Evolutionary conservation across 495 filamentous ascomycete species (phyloP).

Genomic region (Gamarada debralockiae): DNA sequence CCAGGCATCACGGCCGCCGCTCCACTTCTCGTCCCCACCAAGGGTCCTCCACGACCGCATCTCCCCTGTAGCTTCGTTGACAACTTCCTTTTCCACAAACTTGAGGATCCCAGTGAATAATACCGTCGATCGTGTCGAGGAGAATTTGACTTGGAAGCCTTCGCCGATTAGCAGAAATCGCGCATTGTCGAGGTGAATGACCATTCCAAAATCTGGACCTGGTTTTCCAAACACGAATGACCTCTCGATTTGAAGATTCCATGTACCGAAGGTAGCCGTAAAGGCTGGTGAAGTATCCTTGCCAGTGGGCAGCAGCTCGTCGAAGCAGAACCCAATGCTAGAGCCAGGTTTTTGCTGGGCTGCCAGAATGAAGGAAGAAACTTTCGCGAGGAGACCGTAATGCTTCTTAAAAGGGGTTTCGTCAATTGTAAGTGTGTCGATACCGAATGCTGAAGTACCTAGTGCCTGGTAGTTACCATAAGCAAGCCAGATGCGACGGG

Average conservation of each 20-base stretch:
- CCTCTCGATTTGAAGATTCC: constrained; percentile 35
- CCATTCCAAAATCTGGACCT: constrained; percentile 36
- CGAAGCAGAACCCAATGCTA: constrained; percentile 42
- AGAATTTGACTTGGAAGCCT: constrained; percentile 38
- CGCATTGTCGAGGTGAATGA: constrained; percentile 32
- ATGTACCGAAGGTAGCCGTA: constrained; percentile 7
- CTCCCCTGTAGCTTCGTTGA: constrained; percentile 32
- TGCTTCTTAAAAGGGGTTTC: constrained; percentile 33
- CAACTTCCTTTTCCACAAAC: constrained; percentile 37
- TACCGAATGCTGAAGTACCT: constrained; percentile 38
- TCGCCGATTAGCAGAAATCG: constrained; percentile 43
- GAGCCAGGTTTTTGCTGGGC: constrained; percentile 31
- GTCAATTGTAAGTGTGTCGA: constrained; percentile 31
- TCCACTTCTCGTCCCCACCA: constrained; percentile 45
- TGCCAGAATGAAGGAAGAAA: constrained; percentile 31
- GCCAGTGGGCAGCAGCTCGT: constrained; percentile 28
- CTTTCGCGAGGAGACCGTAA: constrained; percentile 33
- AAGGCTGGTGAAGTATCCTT: neutral
- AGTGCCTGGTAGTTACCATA: constrained; percentile 36
- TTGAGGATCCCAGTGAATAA: constrained; percentile 38
- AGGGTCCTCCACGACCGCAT: constrained; percentile 32
- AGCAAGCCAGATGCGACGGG: constrained; percentile 38
- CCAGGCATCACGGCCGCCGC: constrained; percentile 45
- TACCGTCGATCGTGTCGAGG: constrained; percentile 21
- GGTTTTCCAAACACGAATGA: constrained; percentile 46